Conservation (phyloP, 805 yeast species). For the Metschnikowia sp. region DNA sequence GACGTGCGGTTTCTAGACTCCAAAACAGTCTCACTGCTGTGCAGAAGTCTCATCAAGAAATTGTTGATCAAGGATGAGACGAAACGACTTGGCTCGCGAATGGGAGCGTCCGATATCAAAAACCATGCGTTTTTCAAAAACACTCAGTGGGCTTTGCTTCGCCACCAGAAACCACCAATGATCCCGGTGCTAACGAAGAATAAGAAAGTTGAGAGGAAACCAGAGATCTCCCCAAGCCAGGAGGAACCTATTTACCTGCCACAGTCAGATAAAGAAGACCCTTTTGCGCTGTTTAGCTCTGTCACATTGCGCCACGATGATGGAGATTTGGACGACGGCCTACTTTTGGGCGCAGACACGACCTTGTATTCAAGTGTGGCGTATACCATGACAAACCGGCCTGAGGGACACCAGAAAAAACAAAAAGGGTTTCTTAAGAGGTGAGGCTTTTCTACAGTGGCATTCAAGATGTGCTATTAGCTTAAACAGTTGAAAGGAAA, state of each 20-base stretch:
- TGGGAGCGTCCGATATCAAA: conserved; percentile 94
- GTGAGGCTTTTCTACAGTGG: conserved; percentile 3
- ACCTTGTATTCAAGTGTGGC: conserved; percentile 51
- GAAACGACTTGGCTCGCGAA: conserved; percentile 83
- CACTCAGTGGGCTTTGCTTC: conserved; percentile 90
- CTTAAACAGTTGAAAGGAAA: not conserved
- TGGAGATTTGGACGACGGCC: conserved; percentile 33
- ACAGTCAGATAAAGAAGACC: conserved; percentile 47
- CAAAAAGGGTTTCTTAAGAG: conserved; percentile 33
- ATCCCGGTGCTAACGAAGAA: conserved; percentile 67
- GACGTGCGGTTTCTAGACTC: conserved; percentile 78
- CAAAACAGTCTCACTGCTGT: conserved; percentile 63
- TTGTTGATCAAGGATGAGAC: conserved; percentile 83
- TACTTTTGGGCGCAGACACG: conserved; percentile 45
- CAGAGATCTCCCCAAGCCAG: conserved; percentile 33
- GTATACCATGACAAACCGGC: conserved; percentile 45
- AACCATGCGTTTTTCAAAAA: conserved; percentile 87
- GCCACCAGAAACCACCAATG: conserved; percentile 94
- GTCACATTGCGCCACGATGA: conserved; percentile 80
- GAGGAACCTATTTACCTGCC: conserved; percentile 9
- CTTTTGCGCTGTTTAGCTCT: conserved; percentile 81
- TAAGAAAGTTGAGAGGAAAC: conserved; percentile 16
- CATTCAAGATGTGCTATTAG: no score
- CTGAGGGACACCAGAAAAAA: conserved; percentile 17
- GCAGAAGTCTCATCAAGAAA: conserved; percentile 78